Evolutionary conservation across 805 yeast species (phyloP).

Genomic region (Candida fluviatilis): DNA sequence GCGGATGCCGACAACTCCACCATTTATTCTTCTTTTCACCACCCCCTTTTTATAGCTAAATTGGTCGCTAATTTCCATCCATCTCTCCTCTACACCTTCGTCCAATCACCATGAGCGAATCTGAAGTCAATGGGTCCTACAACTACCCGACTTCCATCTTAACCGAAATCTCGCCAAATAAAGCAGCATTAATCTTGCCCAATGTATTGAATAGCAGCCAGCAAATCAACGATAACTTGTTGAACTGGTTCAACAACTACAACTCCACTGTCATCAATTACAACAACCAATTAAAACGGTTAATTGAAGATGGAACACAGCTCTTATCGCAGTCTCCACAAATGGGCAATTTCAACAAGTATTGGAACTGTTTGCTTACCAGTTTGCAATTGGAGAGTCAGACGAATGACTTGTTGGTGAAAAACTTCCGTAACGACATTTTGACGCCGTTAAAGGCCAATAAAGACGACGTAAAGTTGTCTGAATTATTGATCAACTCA

Average conservation of each 20-base stretch:
- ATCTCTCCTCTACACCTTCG: background rate
- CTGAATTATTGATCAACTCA: slow-evolving; percentile 49
- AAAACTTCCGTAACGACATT: slow-evolving; percentile 49
- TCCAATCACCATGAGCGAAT: background rate
- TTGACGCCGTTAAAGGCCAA: slow-evolving; percentile 50
- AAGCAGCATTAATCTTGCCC: slow-evolving; percentile 37
- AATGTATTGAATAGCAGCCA: slow-evolving; percentile 28
- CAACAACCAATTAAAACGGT: slow-evolving; percentile 54
- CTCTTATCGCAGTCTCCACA: slow-evolving; percentile 20
- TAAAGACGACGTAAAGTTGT: slow-evolving; percentile 51
- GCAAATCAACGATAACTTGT: slow-evolving; percentile 24
- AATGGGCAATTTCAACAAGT: slow-evolving; percentile 38
- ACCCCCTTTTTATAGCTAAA: too few species aligned
- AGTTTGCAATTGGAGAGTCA: slow-evolving; percentile 46
- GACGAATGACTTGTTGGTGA: slow-evolving; percentile 46
- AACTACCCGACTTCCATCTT: slow-evolving; percentile 29
- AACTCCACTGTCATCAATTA: slow-evolving; percentile 16
- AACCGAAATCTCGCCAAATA: slow-evolving; percentile 39
- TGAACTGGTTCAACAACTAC: slow-evolving; percentile 30
- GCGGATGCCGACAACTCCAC: too few species aligned
- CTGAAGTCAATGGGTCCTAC: slow-evolving; percentile 6
- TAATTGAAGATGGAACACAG: slow-evolving; percentile 33
- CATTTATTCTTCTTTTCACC: too few species aligned
- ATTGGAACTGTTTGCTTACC: slow-evolving; percentile 46
- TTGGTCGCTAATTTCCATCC: too few species aligned